Conservation (phyloP, 495 filamentous ascomycete species). For the Podospora pseudocomata region DNA sequence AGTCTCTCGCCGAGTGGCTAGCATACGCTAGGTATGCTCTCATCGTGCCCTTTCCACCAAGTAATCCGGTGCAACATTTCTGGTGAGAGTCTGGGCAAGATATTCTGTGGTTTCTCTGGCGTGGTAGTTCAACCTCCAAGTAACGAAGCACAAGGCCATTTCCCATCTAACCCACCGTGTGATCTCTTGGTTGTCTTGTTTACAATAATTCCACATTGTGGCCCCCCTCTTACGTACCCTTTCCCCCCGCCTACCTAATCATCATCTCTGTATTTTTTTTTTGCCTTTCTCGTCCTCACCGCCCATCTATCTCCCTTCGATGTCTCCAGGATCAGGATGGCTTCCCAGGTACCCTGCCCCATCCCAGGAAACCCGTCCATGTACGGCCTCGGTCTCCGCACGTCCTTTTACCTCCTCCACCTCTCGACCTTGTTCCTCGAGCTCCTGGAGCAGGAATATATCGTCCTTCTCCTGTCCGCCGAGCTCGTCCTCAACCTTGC, state of each 20-base stretch:
- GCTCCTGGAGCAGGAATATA: constrained; percentile 20
- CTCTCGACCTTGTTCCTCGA: constrained; percentile 23
- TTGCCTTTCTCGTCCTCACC: background rate
- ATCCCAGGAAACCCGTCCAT: constrained; percentile 18
- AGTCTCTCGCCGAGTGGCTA: background rate
- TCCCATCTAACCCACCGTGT: background rate
- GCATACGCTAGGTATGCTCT: background rate
- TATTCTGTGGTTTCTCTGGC: background rate
- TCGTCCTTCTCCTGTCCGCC: constrained; percentile 14
- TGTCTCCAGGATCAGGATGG: too few species aligned
- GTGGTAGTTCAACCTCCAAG: background rate
- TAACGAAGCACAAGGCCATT: background rate
- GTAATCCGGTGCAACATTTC: background rate
- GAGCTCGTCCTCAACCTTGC: constrained; percentile 24
- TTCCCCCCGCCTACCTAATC: too few species aligned
- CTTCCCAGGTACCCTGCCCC: constrained; percentile 7
- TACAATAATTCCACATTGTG: background rate
- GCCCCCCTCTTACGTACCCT: too few species aligned
- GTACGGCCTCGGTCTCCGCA: constrained; percentile 38
- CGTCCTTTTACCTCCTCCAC: constrained; percentile 38
- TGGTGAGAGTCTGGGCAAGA: background rate
- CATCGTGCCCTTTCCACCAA: background rate
- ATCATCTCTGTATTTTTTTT: background rate
- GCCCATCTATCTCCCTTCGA: too few species aligned
- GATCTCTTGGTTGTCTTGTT: background rate